Percentiles rank a stretch among this genome's conserved stretches.
Conservation (phyloP, 1,139 yeast species). For the Saccharomyces pastorianus region DNA sequence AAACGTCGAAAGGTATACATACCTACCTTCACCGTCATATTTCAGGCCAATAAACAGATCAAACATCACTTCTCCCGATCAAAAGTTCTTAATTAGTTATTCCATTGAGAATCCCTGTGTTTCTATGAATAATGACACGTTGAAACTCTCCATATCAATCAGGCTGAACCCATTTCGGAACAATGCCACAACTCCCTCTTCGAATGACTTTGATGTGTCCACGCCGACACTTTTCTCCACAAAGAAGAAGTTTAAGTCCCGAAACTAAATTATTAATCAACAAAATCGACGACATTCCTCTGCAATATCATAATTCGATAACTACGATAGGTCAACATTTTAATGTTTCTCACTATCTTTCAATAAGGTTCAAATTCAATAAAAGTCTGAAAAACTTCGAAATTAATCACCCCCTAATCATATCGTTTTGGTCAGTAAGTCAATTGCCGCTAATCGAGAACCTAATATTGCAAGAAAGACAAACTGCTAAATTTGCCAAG, state of each 20-base stretch:
- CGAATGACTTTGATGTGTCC: background rate
- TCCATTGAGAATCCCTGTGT: slow-evolving; percentile 28
- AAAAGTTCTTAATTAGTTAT: slow-evolving; percentile 21
- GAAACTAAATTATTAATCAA: slow-evolving; percentile 21
- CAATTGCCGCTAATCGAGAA: slow-evolving; percentile 40
- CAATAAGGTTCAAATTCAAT: slow-evolving; percentile 41
- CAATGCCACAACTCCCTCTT: slow-evolving; percentile 13
- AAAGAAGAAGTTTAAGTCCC: slow-evolving; percentile 10
- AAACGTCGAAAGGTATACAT: slow-evolving; percentile 28
- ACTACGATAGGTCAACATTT: slow-evolving; percentile 46
- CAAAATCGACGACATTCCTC: slow-evolving; percentile 25
- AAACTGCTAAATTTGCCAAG: slow-evolving; percentile 35
- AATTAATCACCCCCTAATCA: slow-evolving; percentile 44
- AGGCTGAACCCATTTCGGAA: slow-evolving; percentile 37
- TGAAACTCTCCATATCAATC: slow-evolving; percentile 35
- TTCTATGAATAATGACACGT: slow-evolving; percentile 41
- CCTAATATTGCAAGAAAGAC: slow-evolving; percentile 48
- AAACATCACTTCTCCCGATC: slow-evolving; percentile 24
- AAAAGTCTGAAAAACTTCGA: slow-evolving; percentile 43
- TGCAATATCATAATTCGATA: slow-evolving; percentile 34
- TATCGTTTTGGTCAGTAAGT: slow-evolving; percentile 45
- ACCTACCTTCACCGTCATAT: slow-evolving; percentile 20
- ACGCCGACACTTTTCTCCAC: slow-evolving; percentile 7
- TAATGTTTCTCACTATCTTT: slow-evolving; percentile 45
- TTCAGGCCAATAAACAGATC: slow-evolving; percentile 25